Evolutionary conservation across 208 protist species (phyloP).

Genomic region (Trypanosoma mega): DNA sequence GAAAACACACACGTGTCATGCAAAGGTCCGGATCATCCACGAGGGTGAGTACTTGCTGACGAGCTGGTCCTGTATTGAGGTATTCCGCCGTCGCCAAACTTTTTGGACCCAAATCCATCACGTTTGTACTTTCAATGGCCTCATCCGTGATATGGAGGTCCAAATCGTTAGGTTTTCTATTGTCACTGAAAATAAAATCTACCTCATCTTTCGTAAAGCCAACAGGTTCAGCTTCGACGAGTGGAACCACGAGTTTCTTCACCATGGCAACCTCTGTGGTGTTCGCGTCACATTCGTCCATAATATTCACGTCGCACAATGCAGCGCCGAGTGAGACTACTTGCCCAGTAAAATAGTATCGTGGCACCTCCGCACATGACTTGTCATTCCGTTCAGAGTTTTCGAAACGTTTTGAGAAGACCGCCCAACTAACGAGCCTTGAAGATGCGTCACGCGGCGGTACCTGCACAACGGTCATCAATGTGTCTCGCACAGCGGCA

Average conservation of each 20-base stretch:
- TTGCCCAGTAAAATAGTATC: constrained; percentile 22
- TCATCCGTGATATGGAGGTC: background rate
- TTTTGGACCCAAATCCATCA: background rate
- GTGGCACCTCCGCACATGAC: background rate
- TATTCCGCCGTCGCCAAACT: background rate
- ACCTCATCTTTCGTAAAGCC: constrained; percentile 6
- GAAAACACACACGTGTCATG: constrained; percentile 6
- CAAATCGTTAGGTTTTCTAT: background rate
- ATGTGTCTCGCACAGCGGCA: constrained; percentile 34
- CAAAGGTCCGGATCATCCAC: background rate
- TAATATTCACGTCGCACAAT: background rate
- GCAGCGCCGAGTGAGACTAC: constrained; percentile 3
- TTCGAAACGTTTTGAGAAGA: constrained; percentile 8
- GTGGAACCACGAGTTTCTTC: background rate
- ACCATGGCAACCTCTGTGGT: background rate
- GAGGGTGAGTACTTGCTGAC: constrained; percentile 1
- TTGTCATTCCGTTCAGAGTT: background rate
- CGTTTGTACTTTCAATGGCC: background rate
- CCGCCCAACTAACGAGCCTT: constrained; percentile 9
- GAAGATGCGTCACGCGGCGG: background rate
- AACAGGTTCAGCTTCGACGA: background rate
- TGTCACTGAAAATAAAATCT: constrained; percentile 7
- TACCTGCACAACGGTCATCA: constrained; percentile 22
- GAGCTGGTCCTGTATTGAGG: background rate
- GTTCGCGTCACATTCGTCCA: too few species aligned